These are phyloP conservation scores for Tagetes erecta DNA, from an alignment of 129 eudicot genomes.

Conservation along the genomic window DNA sequence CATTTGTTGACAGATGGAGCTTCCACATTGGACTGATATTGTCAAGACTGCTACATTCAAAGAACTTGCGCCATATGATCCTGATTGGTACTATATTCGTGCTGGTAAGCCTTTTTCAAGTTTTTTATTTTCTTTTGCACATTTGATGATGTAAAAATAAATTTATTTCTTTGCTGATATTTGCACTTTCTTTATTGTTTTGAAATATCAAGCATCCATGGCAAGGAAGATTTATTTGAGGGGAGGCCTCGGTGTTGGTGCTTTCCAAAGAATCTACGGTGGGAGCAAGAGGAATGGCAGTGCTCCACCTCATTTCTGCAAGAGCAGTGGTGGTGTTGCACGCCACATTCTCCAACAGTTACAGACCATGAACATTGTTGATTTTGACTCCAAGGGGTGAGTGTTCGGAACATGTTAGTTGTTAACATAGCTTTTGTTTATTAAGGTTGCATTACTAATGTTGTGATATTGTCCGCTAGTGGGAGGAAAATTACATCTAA, in stretches of 20 bases:
- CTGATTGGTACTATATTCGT: conserved; percentile 75
- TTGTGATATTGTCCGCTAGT: conserved; percentile 22
- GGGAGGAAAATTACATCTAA: conserved; percentile 54
- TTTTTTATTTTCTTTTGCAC: background rate
- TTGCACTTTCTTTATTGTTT: background rate
- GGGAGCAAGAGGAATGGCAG: conserved; percentile 82
- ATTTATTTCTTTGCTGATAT: background rate
- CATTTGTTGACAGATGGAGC: conserved; percentile 47
- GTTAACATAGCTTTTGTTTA: background rate
- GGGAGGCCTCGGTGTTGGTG: conserved; percentile 79
- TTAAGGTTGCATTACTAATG: background rate
- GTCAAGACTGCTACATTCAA: conserved; percentile 61
- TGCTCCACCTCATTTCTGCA: conserved; percentile 70
- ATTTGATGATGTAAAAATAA: background rate
- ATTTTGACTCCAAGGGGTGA: conserved; percentile 63
- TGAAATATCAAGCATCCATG: conserved; percentile 50
- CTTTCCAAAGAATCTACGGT: conserved; percentile 73
- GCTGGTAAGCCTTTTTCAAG: conserved; percentile 43
- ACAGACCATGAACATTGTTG: conserved; percentile 62
- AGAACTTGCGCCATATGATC: conserved; percentile 82
- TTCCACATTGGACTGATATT: conserved; percentile 61
- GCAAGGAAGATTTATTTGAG: conserved; percentile 73
- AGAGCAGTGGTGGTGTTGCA: conserved; percentile 69
- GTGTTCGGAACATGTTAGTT: background rate
- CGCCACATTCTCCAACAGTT: conserved; percentile 73